These are phyloP conservation scores for Pseudocercospora crystallina DNA, from an alignment of 2,329 filamentous ascomycete species.

Conservation along the genomic window DNA sequence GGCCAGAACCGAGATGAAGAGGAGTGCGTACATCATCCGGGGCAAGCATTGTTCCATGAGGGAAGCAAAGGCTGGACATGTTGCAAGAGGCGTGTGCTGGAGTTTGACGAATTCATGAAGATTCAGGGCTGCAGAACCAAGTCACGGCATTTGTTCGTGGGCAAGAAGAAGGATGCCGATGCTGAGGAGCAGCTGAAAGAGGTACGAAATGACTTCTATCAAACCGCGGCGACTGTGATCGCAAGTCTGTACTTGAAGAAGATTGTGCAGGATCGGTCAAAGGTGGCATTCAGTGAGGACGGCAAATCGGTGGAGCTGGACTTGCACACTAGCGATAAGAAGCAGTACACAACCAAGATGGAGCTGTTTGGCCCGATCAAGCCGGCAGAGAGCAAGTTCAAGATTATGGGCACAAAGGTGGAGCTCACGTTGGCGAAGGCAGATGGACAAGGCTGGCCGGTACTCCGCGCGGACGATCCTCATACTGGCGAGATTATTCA, in stretches of 20 bases:
- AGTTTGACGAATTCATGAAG: conserved; percentile 98
- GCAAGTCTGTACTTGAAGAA: conserved; percentile 96
- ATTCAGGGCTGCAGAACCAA: conserved; percentile 88
- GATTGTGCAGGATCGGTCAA: conserved; percentile 79
- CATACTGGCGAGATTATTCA: conserved; percentile 81
- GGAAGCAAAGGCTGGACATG: conserved; percentile 97
- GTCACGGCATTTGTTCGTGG: conserved; percentile 78
- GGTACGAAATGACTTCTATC: conserved; percentile 93
- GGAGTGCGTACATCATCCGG: conserved; percentile 84
- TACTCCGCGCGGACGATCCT: conserved; percentile 75
- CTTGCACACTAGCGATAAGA: conserved; percentile 80
- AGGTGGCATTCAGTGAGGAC: conserved; percentile 64
- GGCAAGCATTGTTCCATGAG: conserved; percentile 91
- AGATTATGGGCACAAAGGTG: conserved; percentile 84
- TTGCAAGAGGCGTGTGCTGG: conserved; percentile 90
- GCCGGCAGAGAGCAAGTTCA: conserved; percentile 70
- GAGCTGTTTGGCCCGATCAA: conserved; percentile 78
- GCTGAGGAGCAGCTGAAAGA: conserved; percentile 76
- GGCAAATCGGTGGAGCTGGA: conserved; percentile 67
- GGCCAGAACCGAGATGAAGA: conserved; percentile 65
- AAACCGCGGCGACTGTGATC: conserved; percentile 80
- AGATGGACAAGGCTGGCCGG: conserved; percentile 79
- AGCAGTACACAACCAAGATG: conserved; percentile 74
- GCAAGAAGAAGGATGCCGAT: conserved; percentile 57
- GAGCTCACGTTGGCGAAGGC: conserved; percentile 74